Evolutionary conservation across 2,329 filamentous ascomycete genomes (phyloP).

Genomic region (Calonectria leucothoes): DNA sequence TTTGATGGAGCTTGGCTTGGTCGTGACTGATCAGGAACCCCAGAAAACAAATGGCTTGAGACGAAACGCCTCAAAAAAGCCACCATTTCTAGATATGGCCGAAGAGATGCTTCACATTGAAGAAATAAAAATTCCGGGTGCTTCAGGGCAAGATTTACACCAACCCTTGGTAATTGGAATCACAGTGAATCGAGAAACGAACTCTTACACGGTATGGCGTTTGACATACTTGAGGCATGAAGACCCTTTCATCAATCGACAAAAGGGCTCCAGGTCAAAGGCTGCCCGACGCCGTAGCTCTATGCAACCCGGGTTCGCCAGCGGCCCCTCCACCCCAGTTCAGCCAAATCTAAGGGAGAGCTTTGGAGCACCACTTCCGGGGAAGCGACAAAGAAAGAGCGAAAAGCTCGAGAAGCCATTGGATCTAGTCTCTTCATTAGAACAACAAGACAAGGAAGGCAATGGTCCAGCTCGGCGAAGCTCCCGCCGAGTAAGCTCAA

Average conservation of each 20-base stretch:
- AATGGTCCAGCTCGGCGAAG: conserved; percentile 66
- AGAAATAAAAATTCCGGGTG: conserved; percentile 67
- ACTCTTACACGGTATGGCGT: conserved; percentile 87
- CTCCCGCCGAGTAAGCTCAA: conserved; percentile 87
- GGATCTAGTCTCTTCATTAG: conserved; percentile 77
- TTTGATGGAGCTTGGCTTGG: conserved; percentile 84
- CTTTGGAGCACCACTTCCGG: conserved; percentile 70
- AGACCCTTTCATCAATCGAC: conserved; percentile 62
- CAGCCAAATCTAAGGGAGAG: conserved; percentile 80
- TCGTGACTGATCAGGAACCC: conserved; percentile 72
- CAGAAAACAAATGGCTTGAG: conserved; percentile 40
- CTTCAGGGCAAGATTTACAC: conserved; percentile 48
- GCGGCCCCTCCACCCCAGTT: conserved; percentile 82
- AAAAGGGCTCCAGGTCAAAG: conserved; percentile 59
- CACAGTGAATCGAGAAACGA: conserved; percentile 82
- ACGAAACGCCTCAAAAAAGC: conserved; percentile 54
- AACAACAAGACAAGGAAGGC: conserved; percentile 70
- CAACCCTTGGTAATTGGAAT: conserved; percentile 78
- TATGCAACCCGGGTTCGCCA: conserved; percentile 75
- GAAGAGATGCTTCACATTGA: conserved; percentile 91
- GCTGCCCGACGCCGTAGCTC: conserved; percentile 68
- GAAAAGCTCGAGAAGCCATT: conserved; percentile 63
- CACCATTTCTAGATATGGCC: conserved; percentile 73
- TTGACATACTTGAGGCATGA: conserved; percentile 81
- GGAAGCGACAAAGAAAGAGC: conserved; percentile 65